Percentiles rank a stretch among this genome's conserved stretches.
phyloP scores from a whole-genome alignment of 2,329 filamentous ascomycete genomes.

The Metarhizium guizhouense region DNA sequence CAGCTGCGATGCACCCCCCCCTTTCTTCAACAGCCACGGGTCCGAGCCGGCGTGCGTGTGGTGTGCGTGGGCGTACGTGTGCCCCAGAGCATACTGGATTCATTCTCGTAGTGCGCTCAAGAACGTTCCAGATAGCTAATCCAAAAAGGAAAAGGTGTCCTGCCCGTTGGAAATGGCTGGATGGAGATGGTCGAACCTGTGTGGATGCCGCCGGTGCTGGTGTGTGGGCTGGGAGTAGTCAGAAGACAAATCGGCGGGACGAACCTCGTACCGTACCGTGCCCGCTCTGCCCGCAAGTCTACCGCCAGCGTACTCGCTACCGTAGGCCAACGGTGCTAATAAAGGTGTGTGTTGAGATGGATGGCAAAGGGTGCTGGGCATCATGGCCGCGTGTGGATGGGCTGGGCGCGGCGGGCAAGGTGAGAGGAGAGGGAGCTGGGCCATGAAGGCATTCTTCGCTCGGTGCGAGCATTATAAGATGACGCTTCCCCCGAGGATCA shows the following conservation, averaged over 20 bases:
- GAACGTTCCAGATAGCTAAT: not conserved
- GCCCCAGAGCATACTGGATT: not conserved
- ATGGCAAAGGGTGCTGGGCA: not conserved
- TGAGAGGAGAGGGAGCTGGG: not conserved
- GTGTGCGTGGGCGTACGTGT: constrained; percentile 1
- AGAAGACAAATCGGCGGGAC: constrained; percentile 8
- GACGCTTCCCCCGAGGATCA: not conserved
- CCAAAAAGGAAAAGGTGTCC: not conserved
- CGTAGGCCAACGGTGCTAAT: not conserved
- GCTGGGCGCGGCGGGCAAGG: not conserved
- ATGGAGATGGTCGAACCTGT: not conserved
- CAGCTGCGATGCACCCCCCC: constrained; percentile 16
- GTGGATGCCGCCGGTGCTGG: not conserved
- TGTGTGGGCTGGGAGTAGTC: constrained; percentile 4
- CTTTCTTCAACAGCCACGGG: not conserved
- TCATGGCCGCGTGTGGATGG: not conserved
- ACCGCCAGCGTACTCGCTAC: not conserved
- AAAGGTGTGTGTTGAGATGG: constrained; percentile 1
- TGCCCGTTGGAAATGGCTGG: not conserved
- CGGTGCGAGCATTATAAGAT: not conserved
- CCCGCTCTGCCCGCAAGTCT: constrained; percentile 1
- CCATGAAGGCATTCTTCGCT: not conserved
- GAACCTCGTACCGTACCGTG: constrained; percentile 8
- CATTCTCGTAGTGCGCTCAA: not conserved
- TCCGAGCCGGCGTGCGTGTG: not conserved